A percentile compares a stretch with the other conserved stretches of the same genome.
Conservation (phyloP, 805 yeast species). For the Kuraishia floccosa region DNA sequence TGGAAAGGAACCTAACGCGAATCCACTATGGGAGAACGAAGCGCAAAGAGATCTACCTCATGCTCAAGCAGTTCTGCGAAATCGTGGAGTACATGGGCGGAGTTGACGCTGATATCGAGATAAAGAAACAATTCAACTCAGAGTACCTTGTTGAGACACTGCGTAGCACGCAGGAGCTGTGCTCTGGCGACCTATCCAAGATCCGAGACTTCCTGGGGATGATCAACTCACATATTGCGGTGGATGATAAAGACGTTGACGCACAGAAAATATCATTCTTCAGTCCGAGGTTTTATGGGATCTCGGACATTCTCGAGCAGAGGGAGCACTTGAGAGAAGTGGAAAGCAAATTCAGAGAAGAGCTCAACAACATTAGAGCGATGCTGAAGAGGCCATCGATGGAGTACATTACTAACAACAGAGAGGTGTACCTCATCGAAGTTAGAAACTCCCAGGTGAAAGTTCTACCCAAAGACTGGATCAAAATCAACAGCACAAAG, state of each 20-base stretch:
- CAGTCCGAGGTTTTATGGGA: slow-evolving; percentile 28
- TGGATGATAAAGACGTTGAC: slow-evolving; percentile 33
- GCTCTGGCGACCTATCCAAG: slow-evolving; percentile 7
- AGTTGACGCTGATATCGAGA: slow-evolving; percentile 4
- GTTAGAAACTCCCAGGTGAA: slow-evolving; percentile 49
- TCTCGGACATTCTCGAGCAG: slow-evolving; percentile 20
- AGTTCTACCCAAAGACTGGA: slow-evolving; percentile 64
- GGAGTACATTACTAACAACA: slow-evolving; percentile 42
- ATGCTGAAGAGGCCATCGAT: slow-evolving; percentile 45
- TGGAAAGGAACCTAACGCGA: slow-evolving; percentile 45
- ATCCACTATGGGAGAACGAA: slow-evolving; percentile 49
- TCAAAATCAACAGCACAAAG: slow-evolving; percentile 60
- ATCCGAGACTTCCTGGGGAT: slow-evolving; percentile 27
- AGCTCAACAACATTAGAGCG: slow-evolving; percentile 33
- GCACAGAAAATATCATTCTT: slow-evolving; percentile 35
- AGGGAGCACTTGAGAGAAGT: slow-evolving; percentile 31
- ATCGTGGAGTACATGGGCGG: slow-evolving; percentile 19
- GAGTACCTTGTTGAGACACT: slow-evolving; percentile 12
- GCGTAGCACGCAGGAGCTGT: slow-evolving; percentile 6
- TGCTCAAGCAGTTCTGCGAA: slow-evolving; percentile 33
- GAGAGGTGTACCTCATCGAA: slow-evolving; percentile 68
- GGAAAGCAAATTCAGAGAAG: slow-evolving; percentile 36
- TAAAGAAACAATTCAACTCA: slow-evolving; percentile 7
- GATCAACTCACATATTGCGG: slow-evolving; percentile 43
- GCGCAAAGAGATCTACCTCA: slow-evolving; percentile 46